Conservation (phyloP, 352 stramenopile genomes). For the Globisporangium echinulatum region DNA sequence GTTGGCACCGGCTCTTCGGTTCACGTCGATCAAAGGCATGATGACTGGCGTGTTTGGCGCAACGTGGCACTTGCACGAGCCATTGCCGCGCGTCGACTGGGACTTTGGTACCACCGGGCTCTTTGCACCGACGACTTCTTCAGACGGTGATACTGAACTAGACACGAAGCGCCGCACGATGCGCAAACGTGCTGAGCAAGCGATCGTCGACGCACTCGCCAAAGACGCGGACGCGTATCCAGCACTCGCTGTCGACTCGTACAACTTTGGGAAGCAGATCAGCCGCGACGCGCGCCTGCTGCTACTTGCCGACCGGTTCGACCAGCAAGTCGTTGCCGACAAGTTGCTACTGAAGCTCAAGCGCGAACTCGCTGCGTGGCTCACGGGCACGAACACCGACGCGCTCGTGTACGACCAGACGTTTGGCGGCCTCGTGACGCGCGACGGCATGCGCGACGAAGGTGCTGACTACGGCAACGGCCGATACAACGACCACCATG, state of each 20-base stretch:
- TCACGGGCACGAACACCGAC: constrained; percentile 53
- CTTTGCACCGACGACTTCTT: constrained; percentile 12
- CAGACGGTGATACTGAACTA: too few species aligned
- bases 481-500: constrained; percentile 84
- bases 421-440: constrained; percentile 89
- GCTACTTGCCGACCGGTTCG: constrained; percentile 73
- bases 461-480: constrained; percentile 83
- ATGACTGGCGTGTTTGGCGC: constrained; percentile 62
- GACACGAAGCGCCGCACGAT: constrained; percentile 23
- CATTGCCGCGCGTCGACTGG: constrained; percentile 50
- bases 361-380: constrained; percentile 46
- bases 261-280: constrained; percentile 81
- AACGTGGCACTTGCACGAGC: constrained; percentile 62
- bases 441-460: constrained; percentile 61
- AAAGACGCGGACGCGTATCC: constrained; percentile 51
- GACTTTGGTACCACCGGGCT: constrained; percentile 54
- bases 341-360: constrained; percentile 54
- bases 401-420: constrained; percentile 90
- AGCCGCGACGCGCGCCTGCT: constrained; percentile 60
- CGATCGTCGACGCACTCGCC: constrained; percentile 36
- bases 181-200: constrained; percentile 21
- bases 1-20: constrained; percentile 37
- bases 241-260: constrained; percentile 45
- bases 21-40: constrained; percentile 67
- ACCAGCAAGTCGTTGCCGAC: constrained; percentile 36